Percentiles rank a stretch among this genome's conserved stretches.
Conservation (phyloP, 2,329 filamentous ascomycete genomes). For the Mycosphaerelloides madeirae region DNA sequence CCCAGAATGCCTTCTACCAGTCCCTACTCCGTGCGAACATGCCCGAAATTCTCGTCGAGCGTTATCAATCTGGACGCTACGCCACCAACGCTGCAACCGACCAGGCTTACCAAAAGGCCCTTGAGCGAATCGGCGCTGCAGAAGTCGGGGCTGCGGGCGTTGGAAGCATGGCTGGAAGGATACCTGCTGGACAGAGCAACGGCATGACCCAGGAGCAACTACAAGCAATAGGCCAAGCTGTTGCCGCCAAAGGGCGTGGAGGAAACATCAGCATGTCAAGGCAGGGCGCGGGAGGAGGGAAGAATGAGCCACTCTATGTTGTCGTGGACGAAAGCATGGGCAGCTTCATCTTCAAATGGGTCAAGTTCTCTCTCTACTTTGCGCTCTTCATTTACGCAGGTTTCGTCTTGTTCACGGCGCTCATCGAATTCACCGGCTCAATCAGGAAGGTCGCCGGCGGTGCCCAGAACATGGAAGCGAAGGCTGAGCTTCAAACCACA, state of each 20-base stretch:
- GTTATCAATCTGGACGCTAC: slow-evolving; percentile 81
- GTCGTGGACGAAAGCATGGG: slow-evolving; percentile 87
- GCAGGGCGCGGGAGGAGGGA: slow-evolving; percentile 58
- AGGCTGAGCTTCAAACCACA: slow-evolving; percentile 86
- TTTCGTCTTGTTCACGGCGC: slow-evolving; percentile 71
- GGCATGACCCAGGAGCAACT: slow-evolving; percentile 58
- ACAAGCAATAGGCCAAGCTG: slow-evolving; percentile 75
- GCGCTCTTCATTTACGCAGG: slow-evolving; percentile 60
- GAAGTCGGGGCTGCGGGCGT: slow-evolving; percentile 30
- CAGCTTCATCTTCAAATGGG: slow-evolving; percentile 78
- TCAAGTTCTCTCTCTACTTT: slow-evolving; percentile 82
- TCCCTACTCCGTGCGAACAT: slow-evolving; percentile 86
- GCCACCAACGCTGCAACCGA: slow-evolving; percentile 76
- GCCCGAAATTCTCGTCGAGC: slow-evolving; percentile 85
- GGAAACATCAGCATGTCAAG: slow-evolving; percentile 57
- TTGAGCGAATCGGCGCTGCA: slow-evolving; percentile 56
- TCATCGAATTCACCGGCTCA: slow-evolving; percentile 74
- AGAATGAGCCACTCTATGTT: slow-evolving; percentile 85
- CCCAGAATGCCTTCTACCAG: slow-evolving; percentile 92
- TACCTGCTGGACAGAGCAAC: slow-evolving; percentile 34
- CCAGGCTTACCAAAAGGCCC: slow-evolving; percentile 70
- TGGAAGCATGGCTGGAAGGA: slow-evolving; percentile 20
- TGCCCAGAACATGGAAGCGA: slow-evolving; percentile 72
- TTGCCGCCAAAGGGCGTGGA: slow-evolving; percentile 66
- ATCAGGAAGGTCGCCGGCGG: slow-evolving; percentile 75